A percentile compares a stretch with the other conserved stretches of the same genome.
Evolutionary conservation across 1,284 basidiomycete species (phyloP).

Genomic region (Phlebopus sp.): DNA sequence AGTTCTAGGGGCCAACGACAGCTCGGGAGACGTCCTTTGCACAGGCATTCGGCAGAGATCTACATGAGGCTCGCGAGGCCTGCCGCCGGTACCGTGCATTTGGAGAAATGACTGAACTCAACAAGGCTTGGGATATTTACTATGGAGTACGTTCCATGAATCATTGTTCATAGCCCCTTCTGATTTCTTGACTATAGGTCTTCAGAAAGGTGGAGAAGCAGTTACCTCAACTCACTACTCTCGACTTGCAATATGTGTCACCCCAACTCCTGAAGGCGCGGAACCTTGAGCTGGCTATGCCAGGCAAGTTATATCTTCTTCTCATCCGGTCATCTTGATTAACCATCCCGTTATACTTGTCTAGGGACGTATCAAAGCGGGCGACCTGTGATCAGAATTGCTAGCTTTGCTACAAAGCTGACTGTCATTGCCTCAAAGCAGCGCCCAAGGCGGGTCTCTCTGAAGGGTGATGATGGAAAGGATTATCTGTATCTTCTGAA

Average conservation of each 20-base stretch:
- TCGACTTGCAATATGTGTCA: conserved; percentile 98
- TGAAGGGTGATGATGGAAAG: conserved; percentile 90
- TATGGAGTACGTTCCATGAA: conserved; percentile 59
- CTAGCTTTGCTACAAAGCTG: conserved; percentile 82
- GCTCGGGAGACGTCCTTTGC: conserved; percentile 94
- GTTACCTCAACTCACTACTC: conserved; percentile 83
- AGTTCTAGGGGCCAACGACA: conserved; percentile 81
- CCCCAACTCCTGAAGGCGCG: conserved; percentile 88
- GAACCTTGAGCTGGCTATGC: conserved; percentile 92
- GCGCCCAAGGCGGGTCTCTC: conserved; percentile 85
- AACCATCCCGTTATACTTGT: conserved; percentile 2
- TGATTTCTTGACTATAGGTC: conserved; percentile 50
- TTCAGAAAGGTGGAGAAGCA: conserved; percentile 98
- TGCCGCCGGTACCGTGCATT: conserved; percentile 85
- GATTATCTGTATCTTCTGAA: conserved; percentile 95
- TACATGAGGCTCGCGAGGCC: conserved; percentile 93
- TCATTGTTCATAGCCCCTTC: conserved; percentile 7
- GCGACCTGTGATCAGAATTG: conserved; percentile 81
- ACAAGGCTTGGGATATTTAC: conserved; percentile 99
- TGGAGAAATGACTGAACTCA: conserved; percentile 87
- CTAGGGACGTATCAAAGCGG: conserved; percentile 92
- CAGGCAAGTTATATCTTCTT: conserved; percentile 51
- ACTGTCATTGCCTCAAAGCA: conserved; percentile 98
- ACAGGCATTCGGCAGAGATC: conserved; percentile 92
- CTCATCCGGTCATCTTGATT: background rate